Conservation (phyloP, 1,284 basidiomycete species). For the Schizophyllum amplum region DNA sequence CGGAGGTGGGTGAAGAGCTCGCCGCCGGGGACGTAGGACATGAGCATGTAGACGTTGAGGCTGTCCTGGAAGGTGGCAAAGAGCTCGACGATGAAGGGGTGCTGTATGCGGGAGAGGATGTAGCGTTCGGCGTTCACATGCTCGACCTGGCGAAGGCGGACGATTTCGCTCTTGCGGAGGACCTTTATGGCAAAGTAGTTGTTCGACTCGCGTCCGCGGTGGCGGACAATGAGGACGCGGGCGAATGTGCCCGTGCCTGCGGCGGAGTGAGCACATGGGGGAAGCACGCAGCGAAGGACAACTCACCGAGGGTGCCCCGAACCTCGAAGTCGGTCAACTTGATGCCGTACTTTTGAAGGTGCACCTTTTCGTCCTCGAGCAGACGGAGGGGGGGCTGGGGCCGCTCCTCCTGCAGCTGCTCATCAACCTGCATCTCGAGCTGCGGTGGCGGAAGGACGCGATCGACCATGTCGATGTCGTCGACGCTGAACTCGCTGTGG, state of each 20-base stretch:
- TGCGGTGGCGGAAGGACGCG: background rate
- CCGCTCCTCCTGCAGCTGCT: slow-evolving; percentile 12
- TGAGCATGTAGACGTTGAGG: slow-evolving; percentile 75
- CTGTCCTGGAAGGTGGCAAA: slow-evolving; percentile 44
- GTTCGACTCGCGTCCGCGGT: slow-evolving; percentile 39
- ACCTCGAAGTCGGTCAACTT: slow-evolving; percentile 75
- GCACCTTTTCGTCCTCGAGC: slow-evolving; percentile 62
- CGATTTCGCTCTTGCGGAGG: slow-evolving; percentile 87
- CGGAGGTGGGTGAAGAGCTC: slow-evolving; percentile 94
- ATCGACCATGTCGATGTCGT: slow-evolving; percentile 23
- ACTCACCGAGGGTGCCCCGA: slow-evolving; percentile 65
- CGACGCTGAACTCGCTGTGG: slow-evolving; percentile 27
- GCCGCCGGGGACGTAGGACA: slow-evolving; percentile 97
- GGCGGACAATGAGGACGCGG: slow-evolving; percentile 80
- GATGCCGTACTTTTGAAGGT: slow-evolving; percentile 48
- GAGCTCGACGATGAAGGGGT: slow-evolving; percentile 79
- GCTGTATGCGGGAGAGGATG: slow-evolving; percentile 82
- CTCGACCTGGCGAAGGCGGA: slow-evolving; percentile 94
- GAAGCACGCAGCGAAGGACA: slow-evolving; percentile 3
- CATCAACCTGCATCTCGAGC: slow-evolving; percentile 19
- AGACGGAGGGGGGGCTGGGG: slow-evolving; percentile 42
- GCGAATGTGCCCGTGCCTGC: slow-evolving; percentile 91
- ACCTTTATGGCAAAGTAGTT: slow-evolving; percentile 91
- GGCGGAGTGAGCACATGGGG: slow-evolving; percentile 7
- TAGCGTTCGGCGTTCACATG: slow-evolving; percentile 97